These are phyloP conservation scores for Globisporangium orthogonon DNA, from an alignment of 352 stramenopile genomes.

Conservation along the genomic window DNA sequence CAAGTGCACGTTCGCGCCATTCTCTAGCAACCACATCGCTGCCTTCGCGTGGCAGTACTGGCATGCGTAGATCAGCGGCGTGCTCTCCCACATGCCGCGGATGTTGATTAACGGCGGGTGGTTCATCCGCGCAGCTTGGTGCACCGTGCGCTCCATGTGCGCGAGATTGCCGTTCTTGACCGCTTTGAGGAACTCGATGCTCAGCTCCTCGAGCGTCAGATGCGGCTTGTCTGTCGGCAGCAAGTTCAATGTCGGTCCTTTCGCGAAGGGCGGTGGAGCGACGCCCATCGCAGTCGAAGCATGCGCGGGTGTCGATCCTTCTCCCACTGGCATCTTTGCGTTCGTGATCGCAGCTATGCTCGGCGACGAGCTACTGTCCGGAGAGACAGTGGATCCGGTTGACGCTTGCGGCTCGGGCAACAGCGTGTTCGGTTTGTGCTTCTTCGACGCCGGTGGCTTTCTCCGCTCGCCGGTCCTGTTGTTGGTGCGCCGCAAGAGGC, in stretches of 20 bases:
- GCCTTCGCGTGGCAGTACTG: slow-evolving; percentile 54
- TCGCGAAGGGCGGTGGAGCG: background rate
- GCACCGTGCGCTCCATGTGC: slow-evolving; percentile 20
- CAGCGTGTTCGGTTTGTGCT: slow-evolving; percentile 31
- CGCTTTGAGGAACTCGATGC: slow-evolving; percentile 56
- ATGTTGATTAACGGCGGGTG: slow-evolving; percentile 38
- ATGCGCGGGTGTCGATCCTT: background rate
- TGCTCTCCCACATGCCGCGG: slow-evolving; percentile 82
- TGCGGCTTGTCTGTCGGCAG: slow-evolving; percentile 8
- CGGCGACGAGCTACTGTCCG: slow-evolving; percentile 1
- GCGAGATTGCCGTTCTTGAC: slow-evolving; percentile 51
- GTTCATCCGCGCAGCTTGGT: slow-evolving; percentile 4
- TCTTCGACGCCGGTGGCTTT: slow-evolving; percentile 8
- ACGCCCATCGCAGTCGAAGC: background rate
- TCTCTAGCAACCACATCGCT: slow-evolving; percentile 49
- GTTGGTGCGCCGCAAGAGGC: slow-evolving; percentile 8
- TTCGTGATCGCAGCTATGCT: slow-evolving; percentile 8
- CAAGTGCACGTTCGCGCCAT: slow-evolving; percentile 30
- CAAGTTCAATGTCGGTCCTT: slow-evolving; percentile 3
- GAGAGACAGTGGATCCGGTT: background rate
- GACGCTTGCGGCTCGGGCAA: slow-evolving; percentile 22
- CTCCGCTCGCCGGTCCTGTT: slow-evolving; percentile 2
- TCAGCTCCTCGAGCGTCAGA: slow-evolving; percentile 36
- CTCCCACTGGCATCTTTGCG: background rate
- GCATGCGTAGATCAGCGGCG: slow-evolving; percentile 65